Base-by-base conservation (phyloP, 495 filamentous ascomycete species). In the Parathielavia appendiculata region DNA sequence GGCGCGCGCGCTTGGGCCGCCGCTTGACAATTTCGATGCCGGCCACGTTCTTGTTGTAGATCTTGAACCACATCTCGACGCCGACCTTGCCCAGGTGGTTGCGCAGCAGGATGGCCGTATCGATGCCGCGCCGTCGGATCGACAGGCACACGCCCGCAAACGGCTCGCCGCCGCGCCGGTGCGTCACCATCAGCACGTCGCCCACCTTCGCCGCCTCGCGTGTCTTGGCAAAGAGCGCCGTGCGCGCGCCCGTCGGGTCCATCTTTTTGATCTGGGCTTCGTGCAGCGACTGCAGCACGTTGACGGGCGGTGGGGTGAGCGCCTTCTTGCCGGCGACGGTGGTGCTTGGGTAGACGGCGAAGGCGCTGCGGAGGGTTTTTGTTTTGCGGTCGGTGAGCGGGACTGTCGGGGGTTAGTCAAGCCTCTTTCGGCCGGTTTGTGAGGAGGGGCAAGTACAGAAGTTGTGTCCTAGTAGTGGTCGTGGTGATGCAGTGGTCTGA, bases 41-140 rank as follows among this genome's bases (percentile, higher is more conserved):
- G 65, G 87, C 81, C 50, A 97, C 86, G 70, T 88, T 89, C 59
- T 91, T 91, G 61, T 80, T 86, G 76, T 90, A 97, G 51, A 96
- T 76, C 81, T 97, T 99, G 69, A 86, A 89, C 82, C 90, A 96
- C 90, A 96, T 91, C 83, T 99, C 93, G n/a, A 96, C 91, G 47
- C 90, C 89, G 7, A 93, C 82, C 54, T 86, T 80, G 44, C 84
- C 86, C 54, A 99, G 70, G 62, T 92, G 83, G 65, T 91, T 92
- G 26, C 93, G 80, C 53, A 99, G 77, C 59, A 96, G 71, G 44
- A 97, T 82, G 1, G 85, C 86, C 7, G 90, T 92, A 71, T 99
- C 93, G 23, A 95, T 79, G 60, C 91, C 92, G 7, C 83, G 81
- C 38, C 91, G 78, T 30, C 91, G 85, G 67, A 97, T 92, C 63